Evolutionary conservation across 2,329 filamentous ascomycete species (phyloP).

Genomic region (Fusarium decemcellulare): DNA sequence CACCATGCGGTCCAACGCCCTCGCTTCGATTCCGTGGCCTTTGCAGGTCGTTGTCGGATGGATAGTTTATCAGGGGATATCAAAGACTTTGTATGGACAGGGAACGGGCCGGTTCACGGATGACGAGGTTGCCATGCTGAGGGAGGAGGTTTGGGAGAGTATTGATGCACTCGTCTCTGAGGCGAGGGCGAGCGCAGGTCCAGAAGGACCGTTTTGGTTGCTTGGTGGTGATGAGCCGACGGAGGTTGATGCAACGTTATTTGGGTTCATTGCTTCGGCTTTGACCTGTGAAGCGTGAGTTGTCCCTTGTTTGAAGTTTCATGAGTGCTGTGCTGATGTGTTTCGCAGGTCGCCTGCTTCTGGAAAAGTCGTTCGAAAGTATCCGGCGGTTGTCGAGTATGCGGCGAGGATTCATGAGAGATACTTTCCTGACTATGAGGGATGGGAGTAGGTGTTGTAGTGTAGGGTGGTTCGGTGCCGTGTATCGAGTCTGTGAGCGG

Average conservation of each 20-base stretch:
- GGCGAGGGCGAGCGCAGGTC: conserved; percentile 40
- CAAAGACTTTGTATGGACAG: conserved; percentile 66
- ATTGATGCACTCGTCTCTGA: conserved; percentile 61
- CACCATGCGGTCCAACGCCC: conserved; percentile 66
- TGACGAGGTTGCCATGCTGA: conserved; percentile 63
- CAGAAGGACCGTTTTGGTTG: conserved; percentile 67
- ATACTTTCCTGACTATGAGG: conserved; percentile 72
- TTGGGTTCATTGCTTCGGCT: conserved; percentile 69
- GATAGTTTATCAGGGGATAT: conserved; percentile 60
- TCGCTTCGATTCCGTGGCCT: conserved; percentile 66
- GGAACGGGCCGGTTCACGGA: conserved; percentile 66
- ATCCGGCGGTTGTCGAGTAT: conserved; percentile 68
- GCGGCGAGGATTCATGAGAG: conserved; percentile 66
- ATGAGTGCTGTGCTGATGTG: not conserved
- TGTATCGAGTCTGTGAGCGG: not conserved
- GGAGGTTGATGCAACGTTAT: conserved; percentile 70
- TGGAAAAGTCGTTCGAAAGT: conserved; percentile 58
- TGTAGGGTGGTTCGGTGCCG: not conserved
- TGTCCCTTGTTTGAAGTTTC: not conserved
- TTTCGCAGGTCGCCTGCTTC: conserved; percentile 61
- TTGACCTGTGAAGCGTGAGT: conserved; percentile 69
- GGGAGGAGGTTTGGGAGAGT: conserved; percentile 67
- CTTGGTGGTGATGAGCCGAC: conserved; percentile 67
- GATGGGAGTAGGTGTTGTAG: conserved; percentile 44
- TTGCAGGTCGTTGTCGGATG: conserved; percentile 65